These are phyloP conservation scores for Exophiala mesophila DNA, from an alignment of 2,329 filamentous ascomycete species.

Conservation along the genomic window DNA sequence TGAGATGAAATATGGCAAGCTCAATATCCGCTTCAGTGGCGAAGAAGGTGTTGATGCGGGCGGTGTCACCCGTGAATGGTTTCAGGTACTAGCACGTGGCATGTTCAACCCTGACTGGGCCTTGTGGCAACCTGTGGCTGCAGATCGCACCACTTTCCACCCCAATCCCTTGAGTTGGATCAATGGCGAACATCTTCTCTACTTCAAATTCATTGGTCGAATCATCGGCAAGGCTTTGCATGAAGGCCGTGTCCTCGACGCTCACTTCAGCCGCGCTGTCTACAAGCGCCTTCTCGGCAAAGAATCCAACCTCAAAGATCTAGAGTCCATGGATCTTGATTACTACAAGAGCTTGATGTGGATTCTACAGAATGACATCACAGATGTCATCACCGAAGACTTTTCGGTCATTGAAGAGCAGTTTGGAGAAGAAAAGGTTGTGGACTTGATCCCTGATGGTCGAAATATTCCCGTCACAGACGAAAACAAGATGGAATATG, in stretches of 20 bases:
- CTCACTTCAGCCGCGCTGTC: slow-evolving; percentile 96
- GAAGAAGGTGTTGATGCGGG: slow-evolving; percentile 98
- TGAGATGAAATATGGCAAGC: slow-evolving; percentile 98
- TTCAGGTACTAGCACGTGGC: slow-evolving; percentile 91
- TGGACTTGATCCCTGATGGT: slow-evolving; percentile 82
- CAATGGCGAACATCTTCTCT: slow-evolving; percentile 92
- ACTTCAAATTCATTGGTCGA: slow-evolving; percentile 99
- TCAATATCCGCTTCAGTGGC: slow-evolving; percentile 94
- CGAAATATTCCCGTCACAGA: slow-evolving; percentile 91
- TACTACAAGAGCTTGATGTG: slow-evolving; percentile 98
- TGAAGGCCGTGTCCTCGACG: slow-evolving; percentile 91
- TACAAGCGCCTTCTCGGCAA: slow-evolving; percentile 97
- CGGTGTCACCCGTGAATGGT: slow-evolving; percentile 97
- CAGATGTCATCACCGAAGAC: slow-evolving; percentile 92
- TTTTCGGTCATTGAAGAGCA: slow-evolving; percentile 92
- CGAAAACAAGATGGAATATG: slow-evolving; percentile 98
- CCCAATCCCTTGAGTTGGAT: slow-evolving; percentile 90
- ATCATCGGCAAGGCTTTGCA: slow-evolving; percentile 98
- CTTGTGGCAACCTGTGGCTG: slow-evolving; percentile 91
- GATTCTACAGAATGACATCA: slow-evolving; percentile 99
- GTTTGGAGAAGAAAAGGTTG: slow-evolving; percentile 81
- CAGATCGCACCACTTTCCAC: slow-evolving; percentile 97
- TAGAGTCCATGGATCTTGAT: slow-evolving; percentile 96
- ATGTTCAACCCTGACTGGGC: slow-evolving; percentile 99
- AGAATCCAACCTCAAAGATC: slow-evolving; percentile 94